phyloP scores from a whole-genome alignment of 1,284 basidiomycete genomes.

The Cystobasidium sp. region DNA sequence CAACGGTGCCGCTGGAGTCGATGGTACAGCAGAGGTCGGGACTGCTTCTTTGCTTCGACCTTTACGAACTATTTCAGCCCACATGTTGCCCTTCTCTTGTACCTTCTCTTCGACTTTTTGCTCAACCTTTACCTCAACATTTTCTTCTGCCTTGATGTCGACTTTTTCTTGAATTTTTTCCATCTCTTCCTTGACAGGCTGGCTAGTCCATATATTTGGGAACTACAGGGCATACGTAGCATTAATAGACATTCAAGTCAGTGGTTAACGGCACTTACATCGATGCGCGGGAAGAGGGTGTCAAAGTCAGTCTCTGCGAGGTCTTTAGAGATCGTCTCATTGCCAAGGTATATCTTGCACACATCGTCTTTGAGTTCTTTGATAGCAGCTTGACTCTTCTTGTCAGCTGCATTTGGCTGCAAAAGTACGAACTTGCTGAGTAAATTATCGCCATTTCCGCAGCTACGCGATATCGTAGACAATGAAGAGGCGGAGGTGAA shows the following conservation, averaged over 20 bases:
- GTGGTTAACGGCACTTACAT: neutral
- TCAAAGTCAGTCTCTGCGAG: constrained; percentile 26
- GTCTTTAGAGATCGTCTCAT: constrained; percentile 8
- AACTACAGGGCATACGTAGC: neutral
- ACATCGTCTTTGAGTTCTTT: constrained; percentile 1
- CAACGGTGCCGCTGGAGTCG: neutral
- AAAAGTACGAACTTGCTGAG: constrained; percentile 25
- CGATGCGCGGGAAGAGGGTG: constrained; percentile 7
- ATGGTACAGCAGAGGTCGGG: neutral
- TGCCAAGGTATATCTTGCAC: neutral
- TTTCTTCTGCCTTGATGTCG: neutral
- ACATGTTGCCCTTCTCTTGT: neutral
- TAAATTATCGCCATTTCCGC: constrained; percentile 7
- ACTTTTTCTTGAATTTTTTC: neutral
- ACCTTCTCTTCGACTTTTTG: neutral
- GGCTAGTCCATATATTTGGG: neutral
- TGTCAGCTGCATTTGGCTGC: constrained; percentile 1
- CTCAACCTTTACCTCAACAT: neutral
- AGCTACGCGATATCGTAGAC: constrained; percentile 23
- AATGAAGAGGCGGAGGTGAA: constrained; percentile 26
- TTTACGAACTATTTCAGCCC: constrained; percentile 33
- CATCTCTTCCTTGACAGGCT: neutral
- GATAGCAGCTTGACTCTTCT: constrained; percentile 5
- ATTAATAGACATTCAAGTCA: neutral
- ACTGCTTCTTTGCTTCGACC: constrained; percentile 18